Base-by-base conservation (phyloP, 1,284 basidiomycete species). In the Leccinum fallax region DNA sequence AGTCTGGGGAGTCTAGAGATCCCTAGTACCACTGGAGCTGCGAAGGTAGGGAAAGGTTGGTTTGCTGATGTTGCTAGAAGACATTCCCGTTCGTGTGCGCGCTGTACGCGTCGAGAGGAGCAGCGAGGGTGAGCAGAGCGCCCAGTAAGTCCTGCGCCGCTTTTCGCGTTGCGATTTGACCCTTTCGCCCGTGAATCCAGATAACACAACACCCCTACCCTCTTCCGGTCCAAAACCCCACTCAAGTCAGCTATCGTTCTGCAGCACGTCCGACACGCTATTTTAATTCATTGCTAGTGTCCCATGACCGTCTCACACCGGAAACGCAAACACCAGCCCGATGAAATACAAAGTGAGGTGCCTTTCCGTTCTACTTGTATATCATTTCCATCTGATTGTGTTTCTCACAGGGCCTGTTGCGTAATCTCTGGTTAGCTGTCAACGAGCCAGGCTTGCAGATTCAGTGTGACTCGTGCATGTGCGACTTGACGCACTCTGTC, bases 401-500 rank as follows among this genome's bases (percentile, higher is more conserved):
- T 65, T 79, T 82, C 78, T 78, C 77, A 78, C 79, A 43, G 76
- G 51, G 26, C 21, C 55, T 58, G 63, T 70, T 77, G 80, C 76
- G 76, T 79, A 78, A 81, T 66, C 60, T 66, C 30, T 21, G 13
- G 62, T 65, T 65, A 89, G 89, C 86, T 66, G 84, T 91, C 60
- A 90, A 85, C 69, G 91, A 93, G 67, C 90, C 90, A 38, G 91
- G 90, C 61, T 79, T 89, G 46, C 86, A 90, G 70, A 89, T 91
- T 65, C 81, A 87, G 67, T 93, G 90, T 77, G 91, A 93, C 71
- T 77, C 84, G 26, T 93, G 91, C 75, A 76, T 76, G 63, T 84
- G 84, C 77, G 89, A 93, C 75, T 79, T 93, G 63, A 95, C 94
- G 2, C 92, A 95, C 74, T 93, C 92, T n/a, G 87, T 95, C 63